These are phyloP conservation scores for Bryoglossum gracile DNA, from an alignment of 495 filamentous ascomycete genomes.

Conservation along the genomic window DNA sequence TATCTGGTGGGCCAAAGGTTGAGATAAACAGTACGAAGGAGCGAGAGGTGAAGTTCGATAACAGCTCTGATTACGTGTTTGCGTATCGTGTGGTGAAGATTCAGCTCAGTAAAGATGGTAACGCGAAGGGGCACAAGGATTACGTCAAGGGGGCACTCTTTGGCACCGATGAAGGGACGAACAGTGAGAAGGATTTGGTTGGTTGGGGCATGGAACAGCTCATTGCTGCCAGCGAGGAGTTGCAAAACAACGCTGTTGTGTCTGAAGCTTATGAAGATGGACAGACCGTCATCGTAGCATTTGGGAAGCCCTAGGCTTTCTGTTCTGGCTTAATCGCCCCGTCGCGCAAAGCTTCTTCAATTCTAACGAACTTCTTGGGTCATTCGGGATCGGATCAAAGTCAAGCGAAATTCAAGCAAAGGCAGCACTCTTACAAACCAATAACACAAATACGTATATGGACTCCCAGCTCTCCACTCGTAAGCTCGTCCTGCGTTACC, in stretches of 20 bases:
- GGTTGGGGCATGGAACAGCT: slow-evolving; percentile 1
- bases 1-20: slow-evolving; percentile 5
- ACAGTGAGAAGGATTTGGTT: slow-evolving; percentile 3
- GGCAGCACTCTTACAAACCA: too few species aligned
- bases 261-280: slow-evolving; percentile 3
- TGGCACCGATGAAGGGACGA: slow-evolving; percentile 4
- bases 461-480: too few species aligned
- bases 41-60: slow-evolving; percentile 1
- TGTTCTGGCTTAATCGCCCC: slow-evolving; percentile 1
- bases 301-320: slow-evolving; percentile 3
- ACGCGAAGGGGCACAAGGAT: slow-evolving; percentile 1
- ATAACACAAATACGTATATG: too few species aligned
- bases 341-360: background rate
- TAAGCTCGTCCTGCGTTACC: too few species aligned
- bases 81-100: slow-evolving; percentile 7
- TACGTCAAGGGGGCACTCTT: slow-evolving; percentile 8
- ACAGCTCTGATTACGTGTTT: slow-evolving; percentile 3
- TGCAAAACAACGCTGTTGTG: slow-evolving; percentile 1
- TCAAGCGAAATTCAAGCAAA: too few species aligned
- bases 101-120: slow-evolving; percentile 7
- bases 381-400: too few species aligned
- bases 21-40: slow-evolving; percentile 4
- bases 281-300: slow-evolving; percentile 1
- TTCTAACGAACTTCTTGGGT: background rate
- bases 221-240: slow-evolving; percentile 1